Conservation (phyloP, 345 rosid genomes). For the Iberis pinnata region DNA sequence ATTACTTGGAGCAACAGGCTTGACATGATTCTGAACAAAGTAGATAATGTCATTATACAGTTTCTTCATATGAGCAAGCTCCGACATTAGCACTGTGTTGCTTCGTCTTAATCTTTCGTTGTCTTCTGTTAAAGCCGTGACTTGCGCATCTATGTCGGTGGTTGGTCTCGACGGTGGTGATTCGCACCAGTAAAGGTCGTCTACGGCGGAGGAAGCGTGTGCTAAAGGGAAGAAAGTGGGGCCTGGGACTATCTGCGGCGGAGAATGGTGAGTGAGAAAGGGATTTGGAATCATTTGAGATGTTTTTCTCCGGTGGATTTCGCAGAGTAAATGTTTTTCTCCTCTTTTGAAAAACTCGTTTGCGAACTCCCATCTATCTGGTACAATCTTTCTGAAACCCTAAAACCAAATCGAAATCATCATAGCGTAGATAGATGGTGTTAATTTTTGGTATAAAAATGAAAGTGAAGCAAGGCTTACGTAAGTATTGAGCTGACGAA, state of each 20-base stretch:
- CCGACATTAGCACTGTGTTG: constrained; percentile 73
- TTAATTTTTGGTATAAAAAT: background rate
- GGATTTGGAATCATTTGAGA: constrained; percentile 58
- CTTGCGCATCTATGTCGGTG: constrained; percentile 25
- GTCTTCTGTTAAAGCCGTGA: constrained; percentile 65
- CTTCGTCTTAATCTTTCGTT: constrained; percentile 73
- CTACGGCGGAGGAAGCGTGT: constrained; percentile 48
- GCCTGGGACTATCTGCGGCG: constrained; percentile 37
- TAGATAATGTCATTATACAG: constrained; percentile 85
- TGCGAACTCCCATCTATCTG: constrained; percentile 97
- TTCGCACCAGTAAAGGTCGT: constrained; percentile 54
- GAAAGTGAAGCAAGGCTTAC: too few relatives aligned
- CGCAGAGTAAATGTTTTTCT: constrained; percentile 85
- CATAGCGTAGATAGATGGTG: too few relatives aligned
- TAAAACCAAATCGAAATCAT: constrained; percentile 21
- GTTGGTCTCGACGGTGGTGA: constrained; percentile 36
- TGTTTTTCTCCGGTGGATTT: constrained; percentile 87
- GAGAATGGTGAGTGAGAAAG: constrained; percentile 41
- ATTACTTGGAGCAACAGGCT: constrained; percentile 67
- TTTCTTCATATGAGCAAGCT: constrained; percentile 83
- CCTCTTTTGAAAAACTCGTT: constrained; percentile 91
- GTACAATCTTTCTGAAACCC: constrained; percentile 98
- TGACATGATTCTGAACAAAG: constrained; percentile 86
- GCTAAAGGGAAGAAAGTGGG: constrained; percentile 51
- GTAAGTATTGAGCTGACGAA: constrained; percentile 94